These are phyloP conservation scores for Pinus taeda DNA, from an alignment of 75 land plant genomes.

Conservation along the genomic window DNA sequence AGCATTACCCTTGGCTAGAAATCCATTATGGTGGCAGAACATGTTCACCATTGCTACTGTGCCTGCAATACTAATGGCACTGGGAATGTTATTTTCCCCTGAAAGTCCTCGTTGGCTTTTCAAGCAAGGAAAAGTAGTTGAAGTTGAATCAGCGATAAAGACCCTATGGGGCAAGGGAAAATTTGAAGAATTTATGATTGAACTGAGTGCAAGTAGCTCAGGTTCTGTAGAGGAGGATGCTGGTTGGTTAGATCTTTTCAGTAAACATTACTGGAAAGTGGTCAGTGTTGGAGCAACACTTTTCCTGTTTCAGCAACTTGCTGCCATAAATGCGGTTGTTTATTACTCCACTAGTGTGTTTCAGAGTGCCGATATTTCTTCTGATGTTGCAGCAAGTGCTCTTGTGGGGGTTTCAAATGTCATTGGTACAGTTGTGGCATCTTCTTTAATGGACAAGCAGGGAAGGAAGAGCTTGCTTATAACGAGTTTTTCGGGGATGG, in stretches of 20 bases:
- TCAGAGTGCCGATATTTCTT: constrained; percentile 89
- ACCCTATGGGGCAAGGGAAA: constrained; percentile 84
- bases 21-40: constrained; percentile 96
- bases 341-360: constrained; percentile 94
- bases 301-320: constrained; percentile 91
- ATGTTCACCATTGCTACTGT: constrained; percentile 83
- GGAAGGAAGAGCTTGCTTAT: not conserved
- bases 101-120: constrained; percentile 99
- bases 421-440: constrained; percentile 87
- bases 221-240: constrained; percentile 74
- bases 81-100: constrained; percentile 92
- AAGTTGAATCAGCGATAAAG: constrained; percentile 71
- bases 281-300: constrained; percentile 89
- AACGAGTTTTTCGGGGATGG: too few relatives aligned
- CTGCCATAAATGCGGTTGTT: constrained; percentile 96
- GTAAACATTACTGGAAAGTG: constrained; percentile 88
- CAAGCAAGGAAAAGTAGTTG: constrained; percentile 87
- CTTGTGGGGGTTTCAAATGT: constrained; percentile 96
- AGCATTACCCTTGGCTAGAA: constrained; percentile 92
- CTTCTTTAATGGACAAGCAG: constrained; percentile 73
- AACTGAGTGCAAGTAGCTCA: constrained; percentile 47
- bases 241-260: constrained; percentile 87
- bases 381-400: constrained; percentile 99
- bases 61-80: constrained; percentile 85
- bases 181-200: constrained; percentile 75